Conservation (phyloP, 2,329 filamentous ascomycete species). For the Ampelomyces quisqualis region DNA sequence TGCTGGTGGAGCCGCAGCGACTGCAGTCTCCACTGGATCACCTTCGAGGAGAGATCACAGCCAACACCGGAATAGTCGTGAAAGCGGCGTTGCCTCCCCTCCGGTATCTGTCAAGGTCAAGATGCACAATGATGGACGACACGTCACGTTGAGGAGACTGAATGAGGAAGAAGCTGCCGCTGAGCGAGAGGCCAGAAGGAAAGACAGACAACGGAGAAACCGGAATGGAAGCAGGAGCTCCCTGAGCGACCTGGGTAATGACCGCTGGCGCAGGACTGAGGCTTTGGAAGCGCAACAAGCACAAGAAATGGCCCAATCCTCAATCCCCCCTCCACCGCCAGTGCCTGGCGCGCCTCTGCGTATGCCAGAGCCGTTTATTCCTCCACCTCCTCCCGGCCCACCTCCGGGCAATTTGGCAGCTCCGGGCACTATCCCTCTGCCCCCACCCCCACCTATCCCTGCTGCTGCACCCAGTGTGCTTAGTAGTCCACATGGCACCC, state of each 20-base stretch:
- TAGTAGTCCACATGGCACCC: slow-evolving; percentile 41
- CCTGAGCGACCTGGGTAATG: slow-evolving; percentile 38
- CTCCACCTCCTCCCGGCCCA: slow-evolving; percentile 36
- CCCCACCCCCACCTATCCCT: slow-evolving; percentile 41
- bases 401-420: slow-evolving; percentile 24
- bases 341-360: slow-evolving; percentile 25
- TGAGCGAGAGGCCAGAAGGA: slow-evolving; percentile 56
- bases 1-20: slow-evolving; percentile 28
- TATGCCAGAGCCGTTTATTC: slow-evolving; percentile 34
- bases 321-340: slow-evolving; percentile 28
- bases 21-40: slow-evolving; percentile 30
- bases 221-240: slow-evolving; percentile 46
- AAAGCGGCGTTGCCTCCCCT: slow-evolving; percentile 55
- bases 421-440: slow-evolving; percentile 20
- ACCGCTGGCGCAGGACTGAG: slow-evolving; percentile 45
- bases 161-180: slow-evolving; percentile 64
- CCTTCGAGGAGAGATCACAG: slow-evolving; percentile 32
- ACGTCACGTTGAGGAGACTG: slow-evolving; percentile 62
- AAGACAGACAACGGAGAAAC: slow-evolving; percentile 47
- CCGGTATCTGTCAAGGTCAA: slow-evolving; percentile 65
- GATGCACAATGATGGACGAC: slow-evolving; percentile 64
- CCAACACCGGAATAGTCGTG: slow-evolving; percentile 35
- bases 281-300: slow-evolving; percentile 41
- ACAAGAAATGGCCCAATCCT: slow-evolving; percentile 30
- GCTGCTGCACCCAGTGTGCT: slow-evolving; percentile 33